Conservation (phyloP, 148 eudicot genomes). For the Cornus florida region DNA sequence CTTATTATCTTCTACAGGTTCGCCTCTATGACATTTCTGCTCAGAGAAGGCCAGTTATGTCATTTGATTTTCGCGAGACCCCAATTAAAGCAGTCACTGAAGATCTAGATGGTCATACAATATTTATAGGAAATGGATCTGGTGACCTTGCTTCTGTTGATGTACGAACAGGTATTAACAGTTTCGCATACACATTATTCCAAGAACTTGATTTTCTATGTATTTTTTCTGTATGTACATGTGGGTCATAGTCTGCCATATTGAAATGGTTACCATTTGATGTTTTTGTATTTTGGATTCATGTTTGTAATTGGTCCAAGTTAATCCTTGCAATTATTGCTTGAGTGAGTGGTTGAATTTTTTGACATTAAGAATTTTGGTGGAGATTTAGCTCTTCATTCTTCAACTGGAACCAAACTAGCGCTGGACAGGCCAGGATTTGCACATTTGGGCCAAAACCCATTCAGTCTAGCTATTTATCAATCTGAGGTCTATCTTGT, state of each 20-base stretch:
- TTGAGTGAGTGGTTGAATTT: background rate
- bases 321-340: background rate
- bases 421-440: too few relatives aligned
- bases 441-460: too few relatives aligned
- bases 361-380: background rate
- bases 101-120: conserved; percentile 79
- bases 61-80: conserved; percentile 79
- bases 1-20: conserved; percentile 46
- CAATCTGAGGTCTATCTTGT: too few relatives aligned
- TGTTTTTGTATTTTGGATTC: background rate
- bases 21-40: conserved; percentile 88
- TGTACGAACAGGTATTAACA: conserved; percentile 77
- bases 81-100: conserved; percentile 82
- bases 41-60: conserved; percentile 88
- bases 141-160: conserved; percentile 95
- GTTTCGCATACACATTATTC: background rate
- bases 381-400: background rate
- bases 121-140: conserved; percentile 81
- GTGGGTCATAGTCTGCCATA: background rate
- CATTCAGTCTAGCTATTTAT: too few relatives aligned
- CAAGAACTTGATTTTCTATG: background rate
- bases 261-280: conserved; percentile 1
- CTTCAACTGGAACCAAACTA: background rate
- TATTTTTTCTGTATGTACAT: too few relatives aligned
- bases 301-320: background rate